Evolutionary conservation across 768 basidiomycete genomes (phyloP).

Genomic region (Naganishia onofrii): DNA sequence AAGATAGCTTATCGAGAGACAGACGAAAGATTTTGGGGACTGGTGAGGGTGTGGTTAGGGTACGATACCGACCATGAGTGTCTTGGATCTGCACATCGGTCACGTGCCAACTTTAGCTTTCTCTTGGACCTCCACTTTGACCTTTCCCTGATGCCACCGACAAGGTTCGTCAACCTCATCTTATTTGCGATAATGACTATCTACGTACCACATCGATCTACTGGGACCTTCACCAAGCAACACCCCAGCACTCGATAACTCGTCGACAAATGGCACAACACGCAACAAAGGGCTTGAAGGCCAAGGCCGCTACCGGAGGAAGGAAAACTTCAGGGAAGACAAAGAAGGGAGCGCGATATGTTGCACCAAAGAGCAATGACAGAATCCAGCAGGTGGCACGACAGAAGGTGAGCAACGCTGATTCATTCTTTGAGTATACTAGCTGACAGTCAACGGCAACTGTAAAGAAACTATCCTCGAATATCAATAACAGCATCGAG

Average conservation of each 20-base stretch:
- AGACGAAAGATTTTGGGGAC: too few species aligned
- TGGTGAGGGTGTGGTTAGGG: too few species aligned
- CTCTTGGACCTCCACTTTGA: conserved; percentile 1
- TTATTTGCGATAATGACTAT: not conserved
- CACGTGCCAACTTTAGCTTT: not conserved
- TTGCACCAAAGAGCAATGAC: conserved; percentile 22
- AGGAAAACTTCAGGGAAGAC: conserved; percentile 26
- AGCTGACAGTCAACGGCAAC: not conserved
- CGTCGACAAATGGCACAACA: conserved; percentile 25
- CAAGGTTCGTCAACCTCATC: not conserved
- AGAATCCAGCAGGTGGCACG: conserved; percentile 17
- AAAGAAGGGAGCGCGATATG: conserved; percentile 24
- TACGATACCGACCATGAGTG: too few species aligned
- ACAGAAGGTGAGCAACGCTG: conserved; percentile 19
- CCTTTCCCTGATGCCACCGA: not conserved
- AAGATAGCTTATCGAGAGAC: too few species aligned
- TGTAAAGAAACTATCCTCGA: conserved; percentile 73
- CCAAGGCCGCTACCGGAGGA: conserved; percentile 28
- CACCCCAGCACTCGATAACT: not conserved
- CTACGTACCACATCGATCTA: not conserved
- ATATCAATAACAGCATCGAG: conserved; percentile 89
- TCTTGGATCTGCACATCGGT: not conserved
- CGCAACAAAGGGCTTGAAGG: conserved; percentile 24
- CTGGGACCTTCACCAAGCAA: not conserved
- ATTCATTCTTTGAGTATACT: not conserved